A percentile compares a stretch with the other conserved stretches of the same genome.
Conservation (phyloP, 2,329 filamentous ascomycete species). For the Phaeophleospora eucalypticola region DNA sequence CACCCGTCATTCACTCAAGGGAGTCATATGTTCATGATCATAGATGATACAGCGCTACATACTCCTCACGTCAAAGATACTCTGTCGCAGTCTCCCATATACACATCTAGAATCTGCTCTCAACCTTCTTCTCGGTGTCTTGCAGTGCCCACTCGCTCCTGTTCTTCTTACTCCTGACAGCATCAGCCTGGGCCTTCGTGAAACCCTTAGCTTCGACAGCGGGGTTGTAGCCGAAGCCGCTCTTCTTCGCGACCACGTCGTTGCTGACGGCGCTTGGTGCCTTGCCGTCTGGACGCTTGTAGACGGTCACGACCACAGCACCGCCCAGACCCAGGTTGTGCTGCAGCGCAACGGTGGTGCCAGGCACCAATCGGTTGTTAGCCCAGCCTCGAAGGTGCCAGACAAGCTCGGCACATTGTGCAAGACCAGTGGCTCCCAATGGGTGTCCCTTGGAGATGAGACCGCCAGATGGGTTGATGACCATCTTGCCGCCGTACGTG, state of each 20-base stretch:
- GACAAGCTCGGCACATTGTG: conserved; percentile 89
- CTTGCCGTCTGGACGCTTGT: conserved; percentile 74
- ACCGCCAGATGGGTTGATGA: conserved; percentile 55
- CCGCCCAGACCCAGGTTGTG: conserved; percentile 91
- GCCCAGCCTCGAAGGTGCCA: conserved; percentile 97
- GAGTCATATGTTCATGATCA: neutral
- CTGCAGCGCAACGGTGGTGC: conserved; percentile 72
- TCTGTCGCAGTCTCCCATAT: neutral
- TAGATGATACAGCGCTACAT: neutral
- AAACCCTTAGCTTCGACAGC: conserved; percentile 85
- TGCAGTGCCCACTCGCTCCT: conserved; percentile 69
- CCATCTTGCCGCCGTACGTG: conserved; percentile 75
- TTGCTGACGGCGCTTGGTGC: conserved; percentile 58
- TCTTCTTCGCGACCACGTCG: conserved; percentile 61
- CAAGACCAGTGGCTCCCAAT: conserved; percentile 87
- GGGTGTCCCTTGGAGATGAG: conserved; percentile 96
- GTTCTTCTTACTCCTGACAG: conserved; percentile 65
- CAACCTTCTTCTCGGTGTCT: conserved; percentile 68
- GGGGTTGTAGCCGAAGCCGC: conserved; percentile 83
- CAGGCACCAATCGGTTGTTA: conserved; percentile 71
- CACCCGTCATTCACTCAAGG: too few species aligned
- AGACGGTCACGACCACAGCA: conserved; percentile 84
- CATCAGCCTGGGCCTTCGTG: conserved; percentile 68
- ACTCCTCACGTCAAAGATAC: neutral
- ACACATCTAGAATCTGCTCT: conserved; percentile 56